Base-by-base conservation (phyloP, 2,329 filamentous ascomycete genomes). In the Ophiostoma ulmi region DNA sequence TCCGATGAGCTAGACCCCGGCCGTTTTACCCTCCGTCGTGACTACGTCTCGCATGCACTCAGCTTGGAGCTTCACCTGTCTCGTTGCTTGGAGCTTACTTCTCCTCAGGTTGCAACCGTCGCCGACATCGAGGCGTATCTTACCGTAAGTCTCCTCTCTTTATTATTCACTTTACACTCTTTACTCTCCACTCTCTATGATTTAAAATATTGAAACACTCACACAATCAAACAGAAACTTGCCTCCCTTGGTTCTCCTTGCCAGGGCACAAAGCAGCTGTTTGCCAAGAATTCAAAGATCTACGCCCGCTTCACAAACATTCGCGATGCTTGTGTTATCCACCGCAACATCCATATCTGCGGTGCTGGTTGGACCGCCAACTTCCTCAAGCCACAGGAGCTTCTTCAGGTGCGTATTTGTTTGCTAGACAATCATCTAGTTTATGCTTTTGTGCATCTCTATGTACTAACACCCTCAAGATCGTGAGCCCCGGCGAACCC, bases 291-390 rank as follows among this genome's bases (percentile, higher is more conserved):
- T 64, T 81, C 82, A 4, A 82, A 80, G 67, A 81, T 87, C 39
- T 85, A 83, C 71, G 78, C 88, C 35, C 83, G 83, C 5, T 89
- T 90, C 74, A 79, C 82, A 7, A 88, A 91, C 74, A 84, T 89
- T 68, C 83, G 86, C 68, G 87, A 90, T 76, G 83, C 88, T 7
- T 84, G 81, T 69, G 80, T 81, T 41, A 82, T 85, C 8, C 80
- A 83, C 70, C 79, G 83, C 14, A 84, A 83, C 68, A 77, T 85
- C 38, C 78, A 80, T 1, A 74, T 82, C 22, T 77, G 80, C 44
- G 79, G 80, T 65, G 78, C 81, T 13, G 79, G 80, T 44, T 89
- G 86, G 85, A 76, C 77, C 66, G 78, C 82, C 22, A 78, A 79
- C 64, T 82, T 82, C 68, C 77, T 87, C 38, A 78, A 79, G 10